Percentiles rank a stretch among this genome's conserved stretches.
phyloP scores from a whole-genome alignment of 1,284 basidiomycete species.

The Cryptococcus hybrid region DNA sequence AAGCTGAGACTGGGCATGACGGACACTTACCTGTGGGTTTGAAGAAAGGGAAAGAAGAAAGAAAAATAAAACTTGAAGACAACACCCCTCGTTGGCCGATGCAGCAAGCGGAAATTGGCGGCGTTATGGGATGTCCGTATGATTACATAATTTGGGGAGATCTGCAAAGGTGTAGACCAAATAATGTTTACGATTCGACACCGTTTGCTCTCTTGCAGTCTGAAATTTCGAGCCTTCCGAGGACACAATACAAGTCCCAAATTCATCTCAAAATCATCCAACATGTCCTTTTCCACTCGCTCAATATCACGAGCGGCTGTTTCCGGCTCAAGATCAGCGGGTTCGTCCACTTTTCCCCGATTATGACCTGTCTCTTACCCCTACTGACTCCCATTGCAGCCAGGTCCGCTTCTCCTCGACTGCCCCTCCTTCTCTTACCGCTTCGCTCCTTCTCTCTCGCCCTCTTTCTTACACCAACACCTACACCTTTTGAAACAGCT shows the following conservation, averaged over 20 bases:
- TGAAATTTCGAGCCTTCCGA: not conserved
- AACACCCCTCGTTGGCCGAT: not conserved
- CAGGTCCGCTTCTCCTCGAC: constrained; percentile 14
- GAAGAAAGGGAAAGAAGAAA: constrained; percentile 4
- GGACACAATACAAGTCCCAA: not conserved
- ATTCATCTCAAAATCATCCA: not conserved
- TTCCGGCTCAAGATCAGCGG: not conserved
- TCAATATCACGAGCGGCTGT: not conserved
- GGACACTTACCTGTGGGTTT: constrained; percentile 10
- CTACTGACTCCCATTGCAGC: not conserved
- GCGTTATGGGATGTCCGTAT: not conserved
- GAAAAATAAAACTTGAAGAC: constrained; percentile 5
- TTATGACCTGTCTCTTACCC: not conserved
- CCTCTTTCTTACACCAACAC: constrained; percentile 79
- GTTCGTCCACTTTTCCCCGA: not conserved
- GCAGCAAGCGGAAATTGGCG: not conserved
- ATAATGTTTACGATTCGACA: too few species aligned
- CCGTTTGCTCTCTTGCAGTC: too few species aligned
- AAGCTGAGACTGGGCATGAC: too few species aligned
- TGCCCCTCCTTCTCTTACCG: constrained; percentile 36
- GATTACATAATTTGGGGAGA: not conserved
- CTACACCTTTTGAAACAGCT: constrained; percentile 73
- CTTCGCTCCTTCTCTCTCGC: constrained; percentile 68
- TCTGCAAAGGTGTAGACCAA: not conserved
- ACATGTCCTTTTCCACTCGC: not conserved